These are phyloP conservation scores for Globisporangium middletonii DNA, from an alignment of 352 stramenopile species.

Conservation along the genomic window DNA sequence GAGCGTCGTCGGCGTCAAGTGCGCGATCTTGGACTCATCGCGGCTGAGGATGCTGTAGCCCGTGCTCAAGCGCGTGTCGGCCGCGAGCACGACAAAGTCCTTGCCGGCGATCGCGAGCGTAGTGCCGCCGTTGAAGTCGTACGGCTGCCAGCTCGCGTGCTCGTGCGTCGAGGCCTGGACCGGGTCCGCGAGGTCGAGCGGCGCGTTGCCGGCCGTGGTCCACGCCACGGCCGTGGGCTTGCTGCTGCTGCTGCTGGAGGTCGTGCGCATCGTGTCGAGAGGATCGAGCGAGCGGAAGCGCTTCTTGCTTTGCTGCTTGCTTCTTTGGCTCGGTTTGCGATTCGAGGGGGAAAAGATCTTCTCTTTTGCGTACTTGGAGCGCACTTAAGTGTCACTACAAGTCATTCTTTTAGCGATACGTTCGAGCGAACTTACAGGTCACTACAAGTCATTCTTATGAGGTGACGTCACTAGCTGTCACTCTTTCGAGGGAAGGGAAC, in stretches of 20 bases:
- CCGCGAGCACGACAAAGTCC: constrained; percentile 96
- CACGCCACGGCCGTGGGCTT: constrained; percentile 54
- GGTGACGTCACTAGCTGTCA: no score
- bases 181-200: constrained; percentile 27
- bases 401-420: no score
- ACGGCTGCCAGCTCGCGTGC: constrained; percentile 69
- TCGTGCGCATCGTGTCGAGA: neutral
- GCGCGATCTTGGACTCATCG: constrained; percentile 89
- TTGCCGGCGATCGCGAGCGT: constrained; percentile 91
- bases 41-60: constrained; percentile 97
- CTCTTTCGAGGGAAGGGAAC: neutral
- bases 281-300: neutral
- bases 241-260: constrained; percentile 3
- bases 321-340: neutral
- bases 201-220: constrained; percentile 53
- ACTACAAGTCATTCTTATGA: no score
- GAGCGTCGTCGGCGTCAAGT: constrained; percentile 65
- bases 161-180: constrained; percentile 30
- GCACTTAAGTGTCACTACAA: no score
- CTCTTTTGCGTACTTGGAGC: neutral
- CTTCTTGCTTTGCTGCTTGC: neutral
- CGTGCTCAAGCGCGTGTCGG: constrained; percentile 94
- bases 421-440: no score
- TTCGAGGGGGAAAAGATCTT: neutral
- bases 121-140: constrained; percentile 84